These are phyloP conservation scores for Salicornia ramosissima DNA, from an alignment of 148 eudicot genomes.

Conservation along the genomic window DNA sequence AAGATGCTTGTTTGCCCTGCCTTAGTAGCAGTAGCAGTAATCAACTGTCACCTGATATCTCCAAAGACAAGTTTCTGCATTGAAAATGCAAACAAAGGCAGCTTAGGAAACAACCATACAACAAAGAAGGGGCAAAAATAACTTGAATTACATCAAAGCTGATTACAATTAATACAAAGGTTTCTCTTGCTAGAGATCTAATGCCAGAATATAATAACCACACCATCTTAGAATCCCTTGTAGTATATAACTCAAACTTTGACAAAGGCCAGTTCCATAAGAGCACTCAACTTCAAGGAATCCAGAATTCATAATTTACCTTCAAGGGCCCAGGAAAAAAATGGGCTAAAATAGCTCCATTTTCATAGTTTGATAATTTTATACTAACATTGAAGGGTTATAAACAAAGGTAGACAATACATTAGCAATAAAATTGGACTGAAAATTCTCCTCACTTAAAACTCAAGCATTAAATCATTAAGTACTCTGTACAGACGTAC, in stretches of 20 bases:
- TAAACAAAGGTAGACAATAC: too few relatives aligned
- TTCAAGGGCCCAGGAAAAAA: too few relatives aligned
- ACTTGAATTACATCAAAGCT: neutral
- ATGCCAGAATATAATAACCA: neutral
- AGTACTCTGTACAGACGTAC: too few relatives aligned
- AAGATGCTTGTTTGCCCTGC: neutral
- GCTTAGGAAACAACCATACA: neutral
- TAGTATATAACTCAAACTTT: neutral
- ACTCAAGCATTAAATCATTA: too few relatives aligned
- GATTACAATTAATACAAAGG: neutral
- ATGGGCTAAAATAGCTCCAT: too few relatives aligned
- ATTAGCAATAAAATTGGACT: too few relatives aligned
- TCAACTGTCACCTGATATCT: conserved; percentile 1
- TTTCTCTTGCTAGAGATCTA: neutral
- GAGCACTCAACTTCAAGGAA: neutral
- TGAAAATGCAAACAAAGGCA: neutral
- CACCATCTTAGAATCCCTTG: neutral
- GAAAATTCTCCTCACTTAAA: too few relatives aligned
- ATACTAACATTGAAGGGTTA: too few relatives aligned
- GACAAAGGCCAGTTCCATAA: neutral
- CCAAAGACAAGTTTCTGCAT: conserved; percentile 11
- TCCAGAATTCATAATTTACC: neutral
- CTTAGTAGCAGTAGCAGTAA: conserved; percentile 4
- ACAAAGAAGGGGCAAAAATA: neutral
- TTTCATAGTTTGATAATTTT: too few relatives aligned